These are phyloP conservation scores for Boletellus sp. DNA, from an alignment of 768 basidiomycete genomes.

Conservation along the genomic window DNA sequence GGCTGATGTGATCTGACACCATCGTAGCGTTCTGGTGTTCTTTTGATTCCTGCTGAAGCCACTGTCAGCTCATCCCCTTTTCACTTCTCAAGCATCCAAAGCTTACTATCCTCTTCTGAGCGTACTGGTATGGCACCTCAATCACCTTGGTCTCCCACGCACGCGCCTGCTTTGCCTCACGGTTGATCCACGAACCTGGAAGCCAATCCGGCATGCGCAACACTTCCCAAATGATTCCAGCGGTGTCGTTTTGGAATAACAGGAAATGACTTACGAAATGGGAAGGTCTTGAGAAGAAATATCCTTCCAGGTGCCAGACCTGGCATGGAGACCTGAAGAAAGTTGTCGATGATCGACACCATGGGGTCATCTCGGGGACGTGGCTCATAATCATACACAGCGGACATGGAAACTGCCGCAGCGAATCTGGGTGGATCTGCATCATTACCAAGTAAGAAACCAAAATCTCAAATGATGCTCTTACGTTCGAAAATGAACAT, in stretches of 20 bases:
- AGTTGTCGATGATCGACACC: slow-evolving; percentile 5
- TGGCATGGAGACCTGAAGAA: background rate
- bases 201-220: slow-evolving; percentile 30
- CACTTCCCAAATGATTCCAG: slow-evolving; percentile 1
- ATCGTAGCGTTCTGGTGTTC: background rate
- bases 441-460: too few species aligned
- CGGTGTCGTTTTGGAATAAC: too few species aligned
- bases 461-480: background rate
- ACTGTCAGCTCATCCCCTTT: background rate
- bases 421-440: slow-evolving; percentile 25
- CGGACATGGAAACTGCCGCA: slow-evolving; percentile 25
- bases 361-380: slow-evolving; percentile 4
- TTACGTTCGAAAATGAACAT: slow-evolving; percentile 2
- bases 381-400: slow-evolving; percentile 15
- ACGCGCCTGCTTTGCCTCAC: slow-evolving; percentile 19
- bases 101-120: slow-evolving; percentile 27
- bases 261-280: slow-evolving; percentile 10
- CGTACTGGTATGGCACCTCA: slow-evolving; percentile 26
- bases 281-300: slow-evolving; percentile 5
- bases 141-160: background rate
- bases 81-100: background rate
- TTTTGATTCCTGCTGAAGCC: background rate
- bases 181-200: slow-evolving; percentile 38
- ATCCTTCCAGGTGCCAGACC: slow-evolving; percentile 2
- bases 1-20: slow-evolving; percentile 14